Evolutionary conservation across 1,139 yeast species (phyloP).

Genomic region (Kodamaea anthophila): DNA sequence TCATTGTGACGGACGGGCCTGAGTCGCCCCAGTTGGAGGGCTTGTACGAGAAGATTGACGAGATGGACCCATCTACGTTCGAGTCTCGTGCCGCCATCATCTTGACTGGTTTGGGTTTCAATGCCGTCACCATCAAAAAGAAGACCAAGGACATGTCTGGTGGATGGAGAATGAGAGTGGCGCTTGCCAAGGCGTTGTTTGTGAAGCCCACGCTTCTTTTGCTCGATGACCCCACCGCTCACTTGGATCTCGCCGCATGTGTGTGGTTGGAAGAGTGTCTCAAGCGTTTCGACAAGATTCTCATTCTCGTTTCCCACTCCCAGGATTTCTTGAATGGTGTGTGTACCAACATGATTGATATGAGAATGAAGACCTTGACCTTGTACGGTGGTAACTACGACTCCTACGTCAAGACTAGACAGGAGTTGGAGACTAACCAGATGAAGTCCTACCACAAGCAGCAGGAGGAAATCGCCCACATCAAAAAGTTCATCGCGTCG

Average conservation of each 20-base stretch:
- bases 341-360: slow-evolving; percentile 95
- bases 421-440: slow-evolving; percentile 93
- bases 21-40: slow-evolving; percentile 84
- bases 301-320: slow-evolving; percentile 94
- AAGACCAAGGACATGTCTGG: slow-evolving; percentile 99
- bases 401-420: slow-evolving; percentile 88
- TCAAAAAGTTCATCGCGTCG: slow-evolving; percentile 96
- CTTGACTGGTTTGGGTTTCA: slow-evolving; percentile 96
- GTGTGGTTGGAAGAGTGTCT: slow-evolving; percentile 99
- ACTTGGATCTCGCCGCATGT: slow-evolving; percentile 98
- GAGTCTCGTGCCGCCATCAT: slow-evolving; percentile 96
- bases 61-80: slow-evolving; percentile 92
- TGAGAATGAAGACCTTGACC: slow-evolving; percentile 70
- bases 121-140: slow-evolving; percentile 67
- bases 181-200: slow-evolving; percentile 78
- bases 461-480: slow-evolving; percentile 98
- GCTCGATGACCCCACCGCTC: slow-evolving; percentile 98
- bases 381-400: slow-evolving; percentile 98
- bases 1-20: slow-evolving; percentile 88
- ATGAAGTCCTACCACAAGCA: slow-evolving; percentile 96
- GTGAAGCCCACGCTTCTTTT: slow-evolving; percentile 82
- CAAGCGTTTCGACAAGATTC: slow-evolving; percentile 87
- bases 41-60: slow-evolving; percentile 90
- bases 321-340: slow-evolving; percentile 99
- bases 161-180: slow-evolving; percentile 94